Evolutionary conservation across 495 filamentous ascomycete genomes (phyloP), one percentile per base, ranked within the genome.

Genomic region (Lasiosphaeria hispida): DNA sequence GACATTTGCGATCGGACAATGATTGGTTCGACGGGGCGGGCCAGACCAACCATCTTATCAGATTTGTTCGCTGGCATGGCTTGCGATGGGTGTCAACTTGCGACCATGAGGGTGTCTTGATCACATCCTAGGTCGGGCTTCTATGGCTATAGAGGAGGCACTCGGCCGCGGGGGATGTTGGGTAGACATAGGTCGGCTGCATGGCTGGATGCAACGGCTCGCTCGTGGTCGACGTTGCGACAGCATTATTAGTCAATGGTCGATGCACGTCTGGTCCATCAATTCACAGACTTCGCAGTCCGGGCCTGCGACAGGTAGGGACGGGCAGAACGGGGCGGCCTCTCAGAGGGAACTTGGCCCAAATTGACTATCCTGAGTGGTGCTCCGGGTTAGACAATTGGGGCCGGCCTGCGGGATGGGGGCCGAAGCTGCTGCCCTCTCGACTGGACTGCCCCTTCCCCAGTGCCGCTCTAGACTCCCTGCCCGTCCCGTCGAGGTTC

Each of bases 151-250:
- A 44, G 19, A 48, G 34, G 36, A 23, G 6, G 43, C 44, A 30
- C 50, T 50, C n/a, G 57, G 55, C 14, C 44, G 64, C 34, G 54
- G 63, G 63, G 59, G 60, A 57, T 57, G 65, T 70, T 70, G 68
- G 65, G 68, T 68, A 63, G 40, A 54, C 44, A 64, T 59, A 58
- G 61, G 54, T 48, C 39, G 34, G 33, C 53, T 69, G 64, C 60
- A 64, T 53, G 48, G 23, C 14, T 57, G 48, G 54, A 64, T 55
- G 57, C 62, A 67, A 66, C 66, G 63, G 60, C 54, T 59, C 38
- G 42, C 23, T 48, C 17, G 55, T 44, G 34, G 7, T 17, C 42
- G 41, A 39, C 14, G 33, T 30, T 10, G 59, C 50, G 48, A 52
- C 57, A 33, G 44, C 34, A 62, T 63, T 30, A 30, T 30, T 55